Evolutionary conservation across 2,329 filamentous ascomycete species (phyloP), one percentile per base, ranked within the genome.

Genomic region (Nemania bipapillata): DNA sequence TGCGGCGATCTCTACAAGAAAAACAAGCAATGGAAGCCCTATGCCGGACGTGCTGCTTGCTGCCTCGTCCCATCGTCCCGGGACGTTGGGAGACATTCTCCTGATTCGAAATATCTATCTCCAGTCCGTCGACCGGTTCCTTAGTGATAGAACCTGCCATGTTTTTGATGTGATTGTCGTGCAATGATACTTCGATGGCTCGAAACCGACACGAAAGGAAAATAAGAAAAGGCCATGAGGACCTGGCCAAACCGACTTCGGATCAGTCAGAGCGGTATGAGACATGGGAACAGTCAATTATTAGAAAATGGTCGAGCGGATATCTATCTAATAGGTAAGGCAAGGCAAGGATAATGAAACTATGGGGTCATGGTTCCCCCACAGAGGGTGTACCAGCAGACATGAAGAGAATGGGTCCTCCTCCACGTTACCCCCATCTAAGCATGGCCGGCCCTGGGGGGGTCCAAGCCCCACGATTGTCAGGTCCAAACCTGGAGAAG

Each of bases 1-100:
- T 72, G 15, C 70, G 70, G 20, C 70, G 68, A 35, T 72, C 70
- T 61, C 70, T 65, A 67, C 70, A 72, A 20, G 70, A 72, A 49
- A 64, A 68, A 50, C 70, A 72, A 22, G 70, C 70, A 22, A 72
- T 59, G 28, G 70, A 72, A 40, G 70, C 70, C 22, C 70, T 68
- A 42, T 69, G 70, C 45, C 70, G 69, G 55, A 71, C 42, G 7
- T 71, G 56, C 28, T 67, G 69, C 54, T 71, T 69, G 49, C 58
- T 72, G 49, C 59, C 57, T 49, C 69, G 70, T 35, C 57, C 66
- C 20, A 57, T 30, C 20, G 66, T 37, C 28, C 50, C 55, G 4
- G 63, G 45, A 30, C 63, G 63, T 11, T 56, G 70, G 32, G 70
- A 72, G 17, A 71, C 70, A 42, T 72, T 72, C 11, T 69, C 69